Evolutionary conservation across 106 monocot species (phyloP), one percentile per base, ranked within the genome.

Genomic region (Vanilla planifolia): DNA sequence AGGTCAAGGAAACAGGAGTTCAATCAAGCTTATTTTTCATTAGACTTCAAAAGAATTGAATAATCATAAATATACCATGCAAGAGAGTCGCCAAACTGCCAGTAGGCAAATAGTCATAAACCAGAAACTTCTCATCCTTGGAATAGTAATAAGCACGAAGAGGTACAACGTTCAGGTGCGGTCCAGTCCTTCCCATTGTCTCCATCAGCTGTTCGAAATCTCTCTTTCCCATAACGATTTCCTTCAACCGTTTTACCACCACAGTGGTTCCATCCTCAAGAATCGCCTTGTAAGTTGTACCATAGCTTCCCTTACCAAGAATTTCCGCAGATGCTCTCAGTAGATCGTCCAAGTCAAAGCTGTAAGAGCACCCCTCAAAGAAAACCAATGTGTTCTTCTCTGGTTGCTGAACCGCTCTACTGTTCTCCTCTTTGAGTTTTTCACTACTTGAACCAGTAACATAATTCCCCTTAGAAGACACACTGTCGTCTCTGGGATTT

Each of bases 131-230:
- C 72, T 98, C 96, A 61, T 91, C 91, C 68, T 98, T 98, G 35
- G 96, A 98, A 59, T 87, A 92, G 71, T 91, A 98, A 73, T 98
- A 98, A 62, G 91, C 84, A 43, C 96, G 80, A 37, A 98, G 84
- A 23, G 87, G 87, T 37, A 72, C 66, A 41, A 88, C 70, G 62
- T 92, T 88, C 2, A 56, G 76, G 64, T 98, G 91, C 62, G 68
- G 80, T n/a, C 79, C 81, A 34, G 92, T 72, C 44, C 66, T 77
- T 48, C 91, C 91, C 9, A 92, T 78, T 41, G 80, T 72, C 56
- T 96, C 87, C 96, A 96, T 96, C 25, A 91, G 96, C 58, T 96
- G 96, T 39, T 92, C 96, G 67, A 98, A 98, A 46, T 98, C 96
- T 43, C 43, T 85, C 76, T 91, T 91, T 8, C 87, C 87, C 21